phyloP scores from a whole-genome alignment of 2,329 filamentous ascomycete species.

The Verticillium zaregamsianum region DNA sequence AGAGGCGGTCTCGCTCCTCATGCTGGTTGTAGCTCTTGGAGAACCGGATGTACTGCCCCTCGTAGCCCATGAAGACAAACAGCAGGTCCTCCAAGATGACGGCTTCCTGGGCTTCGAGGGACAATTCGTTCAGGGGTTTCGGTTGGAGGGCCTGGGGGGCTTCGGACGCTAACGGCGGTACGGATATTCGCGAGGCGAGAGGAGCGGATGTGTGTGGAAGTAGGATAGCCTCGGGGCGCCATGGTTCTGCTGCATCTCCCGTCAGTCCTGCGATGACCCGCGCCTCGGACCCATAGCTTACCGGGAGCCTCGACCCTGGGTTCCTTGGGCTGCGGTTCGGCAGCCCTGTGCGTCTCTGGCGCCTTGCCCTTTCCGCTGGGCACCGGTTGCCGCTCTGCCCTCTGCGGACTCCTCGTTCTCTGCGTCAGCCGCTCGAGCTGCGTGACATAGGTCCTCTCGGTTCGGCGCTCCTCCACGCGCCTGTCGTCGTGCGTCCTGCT shows the following conservation, averaged over 20 bases:
- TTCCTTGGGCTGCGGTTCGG: constrained; percentile 41
- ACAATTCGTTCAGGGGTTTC: constrained; percentile 63
- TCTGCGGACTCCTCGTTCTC: constrained; percentile 56
- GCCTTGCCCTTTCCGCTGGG: constrained; percentile 21
- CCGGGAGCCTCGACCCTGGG: constrained; percentile 43
- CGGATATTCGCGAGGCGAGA: constrained; percentile 60
- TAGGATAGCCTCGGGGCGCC: constrained; percentile 77
- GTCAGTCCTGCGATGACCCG: constrained; percentile 1
- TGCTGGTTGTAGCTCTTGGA: constrained; percentile 75
- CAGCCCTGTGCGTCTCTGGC: constrained; percentile 32
- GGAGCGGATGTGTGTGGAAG: constrained; percentile 66
- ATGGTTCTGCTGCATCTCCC: constrained; percentile 40
- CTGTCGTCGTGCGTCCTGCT: constrained; percentile 39
- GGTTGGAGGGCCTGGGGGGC: constrained; percentile 68
- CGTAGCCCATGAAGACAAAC: constrained; percentile 96
- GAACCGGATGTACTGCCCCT: constrained; percentile 95
- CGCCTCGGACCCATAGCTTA: constrained; percentile 23
- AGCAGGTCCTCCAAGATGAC: constrained; percentile 85
- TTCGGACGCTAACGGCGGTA: constrained; percentile 68
- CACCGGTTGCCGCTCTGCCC: constrained; percentile 40
- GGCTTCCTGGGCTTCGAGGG: constrained; percentile 77
- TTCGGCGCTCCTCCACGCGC: constrained; percentile 49
- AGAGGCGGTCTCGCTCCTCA: constrained; percentile 80
- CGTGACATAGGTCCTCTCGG: constrained; percentile 52
- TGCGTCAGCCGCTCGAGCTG: constrained; percentile 59